These are phyloP conservation scores for Rusavskia elegans DNA, from an alignment of 495 filamentous ascomycete species.

Conservation along the genomic window DNA sequence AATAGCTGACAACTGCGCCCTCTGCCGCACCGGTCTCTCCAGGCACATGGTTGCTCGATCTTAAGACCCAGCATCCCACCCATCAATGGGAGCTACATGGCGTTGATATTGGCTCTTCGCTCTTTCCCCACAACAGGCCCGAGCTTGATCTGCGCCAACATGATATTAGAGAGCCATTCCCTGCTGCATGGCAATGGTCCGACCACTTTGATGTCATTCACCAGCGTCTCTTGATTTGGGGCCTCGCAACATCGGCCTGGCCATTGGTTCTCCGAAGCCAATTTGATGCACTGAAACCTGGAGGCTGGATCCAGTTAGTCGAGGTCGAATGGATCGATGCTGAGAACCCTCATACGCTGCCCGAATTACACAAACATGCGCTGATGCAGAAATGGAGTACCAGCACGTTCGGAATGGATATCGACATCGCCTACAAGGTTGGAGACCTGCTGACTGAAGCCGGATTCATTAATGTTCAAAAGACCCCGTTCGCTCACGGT, in stretches of 20 bases:
- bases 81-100: not conserved
- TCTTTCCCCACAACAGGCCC: not conserved
- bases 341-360: not conserved
- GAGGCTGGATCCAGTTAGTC: conserved; percentile 7
- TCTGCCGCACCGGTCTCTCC: not conserved
- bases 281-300: conserved; percentile 3
- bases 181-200: conserved; percentile 2
- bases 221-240: conserved; percentile 10
- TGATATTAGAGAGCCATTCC: conserved; percentile 4
- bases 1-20: too few relatives aligned
- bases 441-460: conserved; percentile 8
- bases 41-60: conserved; percentile 5
- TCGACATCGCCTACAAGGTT: conserved; percentile 11
- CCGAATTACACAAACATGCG: conserved; percentile 4
- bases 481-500: conserved; percentile 11
- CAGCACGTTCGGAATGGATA: conserved; percentile 10
- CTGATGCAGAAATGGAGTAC: conserved; percentile 6
- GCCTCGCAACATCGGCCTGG: conserved; percentile 3
- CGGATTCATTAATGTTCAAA: conserved; percentile 7
- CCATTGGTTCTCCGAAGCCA: conserved; percentile 3
- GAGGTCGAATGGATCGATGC: conserved; percentile 7
- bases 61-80: not conserved
- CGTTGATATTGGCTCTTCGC: conserved; percentile 5
- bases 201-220: conserved; percentile 6
- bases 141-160: conserved; percentile 4